phyloP scores from a whole-genome alignment of 139 green algal genomes.

The Chlorella sp. region DNA sequence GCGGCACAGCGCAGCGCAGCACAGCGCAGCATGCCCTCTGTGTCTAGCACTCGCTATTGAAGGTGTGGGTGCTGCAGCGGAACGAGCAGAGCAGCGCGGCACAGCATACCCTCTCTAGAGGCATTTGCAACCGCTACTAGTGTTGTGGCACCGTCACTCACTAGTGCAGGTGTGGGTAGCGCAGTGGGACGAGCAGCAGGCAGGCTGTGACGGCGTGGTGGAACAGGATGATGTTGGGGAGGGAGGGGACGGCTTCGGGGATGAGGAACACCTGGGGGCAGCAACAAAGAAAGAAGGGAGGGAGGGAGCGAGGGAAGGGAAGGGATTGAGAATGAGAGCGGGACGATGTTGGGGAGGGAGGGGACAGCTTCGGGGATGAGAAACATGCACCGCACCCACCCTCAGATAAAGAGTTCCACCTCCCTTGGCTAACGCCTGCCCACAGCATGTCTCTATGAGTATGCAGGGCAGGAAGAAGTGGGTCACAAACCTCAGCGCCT shows the following conservation, averaged over 20 bases:
- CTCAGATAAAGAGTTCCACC: no score
- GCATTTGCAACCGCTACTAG: no score
- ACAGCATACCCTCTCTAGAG: not conserved
- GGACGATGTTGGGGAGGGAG: not conserved
- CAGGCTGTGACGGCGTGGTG: slow-evolving; percentile 58
- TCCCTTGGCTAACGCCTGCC: no score
- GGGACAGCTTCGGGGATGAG: not conserved
- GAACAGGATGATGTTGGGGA: slow-evolving; percentile 50
- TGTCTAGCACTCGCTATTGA: not conserved
- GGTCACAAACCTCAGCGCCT: not conserved
- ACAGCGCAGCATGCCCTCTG: no score
- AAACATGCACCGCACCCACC: not conserved
- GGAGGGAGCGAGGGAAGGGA: no score
- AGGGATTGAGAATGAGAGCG: not conserved
- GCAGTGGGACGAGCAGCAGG: slow-evolving; percentile 52
- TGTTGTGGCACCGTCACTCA: no score
- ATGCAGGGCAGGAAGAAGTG: not conserved
- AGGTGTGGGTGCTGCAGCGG: not conserved
- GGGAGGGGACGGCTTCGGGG: slow-evolving; percentile 49
- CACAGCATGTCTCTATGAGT: not conserved
- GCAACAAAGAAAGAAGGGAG: no score
- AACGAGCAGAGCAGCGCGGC: not conserved
- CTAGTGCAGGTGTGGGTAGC: slow-evolving; percentile 32
- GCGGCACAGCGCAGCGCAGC: no score
- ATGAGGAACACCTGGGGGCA: not conserved